A percentile compares a stretch with the other conserved stretches of the same genome.
Evolutionary conservation across 371 early-diverging fungal species (phyloP).

Genomic region (Mortierella sp.): DNA sequence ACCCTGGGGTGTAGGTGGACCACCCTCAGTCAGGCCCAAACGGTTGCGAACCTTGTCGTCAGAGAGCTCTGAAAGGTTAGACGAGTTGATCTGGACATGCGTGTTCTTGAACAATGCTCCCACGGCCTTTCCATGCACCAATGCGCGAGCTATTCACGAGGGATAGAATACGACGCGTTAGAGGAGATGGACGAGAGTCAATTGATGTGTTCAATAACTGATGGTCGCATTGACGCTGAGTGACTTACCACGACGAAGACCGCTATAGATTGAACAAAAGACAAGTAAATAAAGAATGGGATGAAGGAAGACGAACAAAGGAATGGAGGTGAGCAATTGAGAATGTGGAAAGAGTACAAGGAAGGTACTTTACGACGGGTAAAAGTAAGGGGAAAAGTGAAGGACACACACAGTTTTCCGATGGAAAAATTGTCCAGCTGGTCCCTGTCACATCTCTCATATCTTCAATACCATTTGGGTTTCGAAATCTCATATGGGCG

Average conservation of each 20-base stretch:
- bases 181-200: not conserved
- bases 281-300: not conserved
- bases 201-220: not conserved
- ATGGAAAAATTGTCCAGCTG: constrained; percentile 12
- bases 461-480: not conserved
- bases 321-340: not conserved
- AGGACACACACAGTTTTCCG: not conserved
- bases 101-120: constrained; percentile 68
- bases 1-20: constrained; percentile 53
- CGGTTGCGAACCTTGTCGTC: constrained; percentile 57
- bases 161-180: not conserved
- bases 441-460: not conserved
- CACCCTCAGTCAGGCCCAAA: constrained; percentile 44
- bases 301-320: not conserved
- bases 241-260: constrained; percentile 50
- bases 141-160: constrained; percentile 67
- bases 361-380: not conserved
- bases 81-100: constrained; percentile 66
- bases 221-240: too few species aligned
- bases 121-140: constrained; percentile 80
- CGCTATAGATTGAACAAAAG: constrained; percentile 15
- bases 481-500: constrained; percentile 4
- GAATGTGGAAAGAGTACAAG: not conserved
- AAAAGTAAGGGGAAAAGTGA: not conserved
- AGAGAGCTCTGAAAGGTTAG: constrained; percentile 61